Evolutionary conservation across 129 eudicot genomes (phyloP).

Genomic region (Erigeron canadensis): DNA sequence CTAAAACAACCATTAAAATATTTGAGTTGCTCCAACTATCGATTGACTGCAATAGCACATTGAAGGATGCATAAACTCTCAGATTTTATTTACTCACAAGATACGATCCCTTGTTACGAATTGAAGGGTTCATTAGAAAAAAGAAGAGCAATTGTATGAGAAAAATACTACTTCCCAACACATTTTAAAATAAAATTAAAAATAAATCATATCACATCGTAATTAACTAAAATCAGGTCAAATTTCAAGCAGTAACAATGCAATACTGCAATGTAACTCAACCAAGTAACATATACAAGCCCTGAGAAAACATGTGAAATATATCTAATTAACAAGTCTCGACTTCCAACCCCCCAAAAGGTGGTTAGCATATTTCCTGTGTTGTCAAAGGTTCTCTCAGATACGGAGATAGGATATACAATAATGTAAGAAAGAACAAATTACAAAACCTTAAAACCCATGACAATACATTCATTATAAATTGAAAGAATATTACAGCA

Average conservation of each 20-base stretch:
- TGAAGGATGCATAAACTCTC: too few species aligned
- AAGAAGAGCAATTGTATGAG: not conserved
- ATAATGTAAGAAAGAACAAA: constrained; percentile 4
- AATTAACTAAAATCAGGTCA: not conserved
- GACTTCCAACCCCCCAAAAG: not conserved
- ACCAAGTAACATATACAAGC: not conserved
- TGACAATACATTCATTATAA: not conserved
- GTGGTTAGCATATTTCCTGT: not conserved
- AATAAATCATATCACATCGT: too few species aligned
- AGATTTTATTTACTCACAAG: too few species aligned
- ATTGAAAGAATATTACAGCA: constrained; percentile 9
- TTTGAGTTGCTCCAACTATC: not conserved
- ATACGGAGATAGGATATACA: constrained; percentile 11
- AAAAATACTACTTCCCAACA: not conserved
- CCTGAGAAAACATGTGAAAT: not conserved
- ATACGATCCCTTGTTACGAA: not conserved
- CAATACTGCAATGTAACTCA: not conserved
- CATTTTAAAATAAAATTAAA: not conserved
- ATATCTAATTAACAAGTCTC: not conserved
- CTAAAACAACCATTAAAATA: not conserved
- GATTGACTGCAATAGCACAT: too few species aligned
- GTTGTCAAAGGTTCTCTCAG: not conserved
- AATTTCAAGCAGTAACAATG: not conserved
- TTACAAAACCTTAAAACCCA: not conserved
- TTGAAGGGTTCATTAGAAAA: not conserved